Evolutionary conservation across 176 grass and related monocot species (phyloP).

Genomic region (Raddia distichophylla): DNA sequence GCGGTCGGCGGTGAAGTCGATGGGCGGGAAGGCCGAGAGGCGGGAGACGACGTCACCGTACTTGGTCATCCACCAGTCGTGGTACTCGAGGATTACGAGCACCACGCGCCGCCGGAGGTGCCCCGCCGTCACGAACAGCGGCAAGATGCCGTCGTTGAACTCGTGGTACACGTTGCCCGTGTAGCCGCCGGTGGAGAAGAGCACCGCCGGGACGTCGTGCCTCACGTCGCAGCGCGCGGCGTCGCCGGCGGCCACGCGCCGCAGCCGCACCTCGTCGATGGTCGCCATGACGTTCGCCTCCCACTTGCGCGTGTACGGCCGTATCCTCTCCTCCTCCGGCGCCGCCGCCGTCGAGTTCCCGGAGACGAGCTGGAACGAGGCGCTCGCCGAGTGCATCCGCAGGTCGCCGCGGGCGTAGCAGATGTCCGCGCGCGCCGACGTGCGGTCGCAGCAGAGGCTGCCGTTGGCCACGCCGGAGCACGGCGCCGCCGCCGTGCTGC

Average conservation of each 20-base stretch:
- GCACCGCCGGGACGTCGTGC: slow-evolving; percentile 71
- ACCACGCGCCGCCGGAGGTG: slow-evolving; percentile 63
- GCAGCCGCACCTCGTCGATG: slow-evolving; percentile 71
- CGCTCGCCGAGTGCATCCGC: slow-evolving; percentile 71
- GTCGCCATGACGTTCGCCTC: slow-evolving; percentile 69
- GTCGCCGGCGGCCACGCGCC: slow-evolving; percentile 29
- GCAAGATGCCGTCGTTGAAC: slow-evolving; percentile 95
- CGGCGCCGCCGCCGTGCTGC: background rate
- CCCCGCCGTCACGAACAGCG: slow-evolving; percentile 78
- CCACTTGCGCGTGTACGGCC: slow-evolving; percentile 94
- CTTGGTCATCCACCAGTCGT: slow-evolving; percentile 89
- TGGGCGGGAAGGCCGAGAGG: slow-evolving; percentile 64
- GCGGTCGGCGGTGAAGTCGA: slow-evolving; percentile 62
- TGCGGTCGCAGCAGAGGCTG: slow-evolving; percentile 81
- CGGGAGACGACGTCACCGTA: slow-evolving; percentile 70
- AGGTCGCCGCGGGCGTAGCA: slow-evolving; percentile 78
- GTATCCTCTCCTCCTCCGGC: slow-evolving; percentile 57
- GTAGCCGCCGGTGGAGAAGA: slow-evolving; percentile 91
- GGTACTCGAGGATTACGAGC: slow-evolving; percentile 79
- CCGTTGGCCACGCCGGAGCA: slow-evolving; percentile 53
- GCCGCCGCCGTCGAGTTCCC: background rate
- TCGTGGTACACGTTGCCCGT: slow-evolving; percentile 96
- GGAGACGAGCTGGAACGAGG: slow-evolving; percentile 69
- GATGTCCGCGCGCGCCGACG: slow-evolving; percentile 67
- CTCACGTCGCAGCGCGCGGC: slow-evolving; percentile 63